These are phyloP conservation scores for Fusarium sp. DNA, from an alignment of 2,329 filamentous ascomycete species.

Conservation along the genomic window DNA sequence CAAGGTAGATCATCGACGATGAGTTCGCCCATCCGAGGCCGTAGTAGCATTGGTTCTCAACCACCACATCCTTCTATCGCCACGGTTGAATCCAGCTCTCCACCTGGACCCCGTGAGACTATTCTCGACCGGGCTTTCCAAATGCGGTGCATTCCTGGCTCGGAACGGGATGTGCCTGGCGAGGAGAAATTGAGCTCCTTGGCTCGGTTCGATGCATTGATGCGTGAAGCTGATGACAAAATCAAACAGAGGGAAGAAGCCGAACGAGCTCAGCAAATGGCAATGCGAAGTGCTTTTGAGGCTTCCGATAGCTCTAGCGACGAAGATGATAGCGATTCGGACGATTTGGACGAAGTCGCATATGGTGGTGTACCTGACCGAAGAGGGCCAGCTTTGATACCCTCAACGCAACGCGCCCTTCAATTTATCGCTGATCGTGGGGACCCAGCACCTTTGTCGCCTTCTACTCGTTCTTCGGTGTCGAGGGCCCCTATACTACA, in stretches of 20 bases:
- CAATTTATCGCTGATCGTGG: constrained; percentile 62
- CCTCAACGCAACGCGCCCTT: constrained; percentile 61
- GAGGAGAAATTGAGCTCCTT: constrained; percentile 73
- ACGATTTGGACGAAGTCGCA: constrained; percentile 56
- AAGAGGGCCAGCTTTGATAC: constrained; percentile 52
- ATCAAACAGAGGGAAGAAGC: constrained; percentile 55
- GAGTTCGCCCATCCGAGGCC: constrained; percentile 65
- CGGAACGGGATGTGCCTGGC: constrained; percentile 63
- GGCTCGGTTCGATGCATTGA: constrained; percentile 73
- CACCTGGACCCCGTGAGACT: constrained; percentile 68
- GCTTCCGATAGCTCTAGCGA: constrained; percentile 60
- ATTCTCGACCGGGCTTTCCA: constrained; percentile 76
- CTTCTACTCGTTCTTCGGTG: constrained; percentile 50
- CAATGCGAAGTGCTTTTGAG: constrained; percentile 63
- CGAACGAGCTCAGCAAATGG: constrained; percentile 48
- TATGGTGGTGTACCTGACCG: constrained; percentile 53
- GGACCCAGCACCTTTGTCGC: constrained; percentile 46
- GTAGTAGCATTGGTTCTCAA: constrained; percentile 66
- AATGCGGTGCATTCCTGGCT: constrained; percentile 70
- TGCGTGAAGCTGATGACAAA: constrained; percentile 69
- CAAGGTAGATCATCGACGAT: constrained; percentile 69
- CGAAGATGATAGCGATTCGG: constrained; percentile 52
- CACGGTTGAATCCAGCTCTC: constrained; percentile 58
- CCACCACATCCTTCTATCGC: constrained; percentile 53
- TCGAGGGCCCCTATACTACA: constrained; percentile 42